Evolutionary conservation across 2,329 filamentous ascomycete species (phyloP).

Genomic region (Pestalotiopsis sp.): DNA sequence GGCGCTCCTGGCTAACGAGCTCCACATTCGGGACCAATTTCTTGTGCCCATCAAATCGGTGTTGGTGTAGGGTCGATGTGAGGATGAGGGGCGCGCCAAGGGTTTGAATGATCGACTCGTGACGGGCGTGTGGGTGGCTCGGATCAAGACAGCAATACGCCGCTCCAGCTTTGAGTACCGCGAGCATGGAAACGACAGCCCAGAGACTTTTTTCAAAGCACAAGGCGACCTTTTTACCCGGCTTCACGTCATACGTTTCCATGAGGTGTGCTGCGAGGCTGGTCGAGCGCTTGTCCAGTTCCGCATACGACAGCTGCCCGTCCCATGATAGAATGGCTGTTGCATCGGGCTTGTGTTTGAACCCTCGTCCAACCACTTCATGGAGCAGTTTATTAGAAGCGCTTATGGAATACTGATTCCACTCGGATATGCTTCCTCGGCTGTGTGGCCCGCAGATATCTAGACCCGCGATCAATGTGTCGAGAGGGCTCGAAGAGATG

Average conservation of each 20-base stretch:
- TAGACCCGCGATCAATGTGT: neutral
- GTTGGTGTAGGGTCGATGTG: neutral
- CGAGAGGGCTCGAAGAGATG: neutral
- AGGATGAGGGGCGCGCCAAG: neutral
- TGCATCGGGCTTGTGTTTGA: constrained; percentile 2
- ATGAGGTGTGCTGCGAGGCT: neutral
- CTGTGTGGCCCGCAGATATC: neutral
- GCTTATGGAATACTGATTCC: neutral
- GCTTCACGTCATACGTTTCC: neutral
- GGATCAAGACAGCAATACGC: constrained; percentile 38
- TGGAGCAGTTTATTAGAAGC: neutral
- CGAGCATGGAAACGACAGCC: constrained; percentile 7
- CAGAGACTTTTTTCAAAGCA: constrained; percentile 3
- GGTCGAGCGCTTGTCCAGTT: constrained; percentile 3
- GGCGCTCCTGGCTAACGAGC: neutral
- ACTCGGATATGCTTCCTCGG: neutral
- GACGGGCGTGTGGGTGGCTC: constrained; percentile 32
- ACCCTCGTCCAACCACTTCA: neutral
- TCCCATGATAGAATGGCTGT: constrained; percentile 8
- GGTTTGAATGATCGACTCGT: constrained; percentile 20
- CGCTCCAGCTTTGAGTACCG: constrained; percentile 8
- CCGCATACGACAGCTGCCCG: neutral
- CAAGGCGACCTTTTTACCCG: neutral
- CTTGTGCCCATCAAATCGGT: neutral
- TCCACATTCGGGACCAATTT: constrained; percentile 1